Conservation (phyloP, 208 protist genomes). For the Trichomonas gallinae region DNA sequence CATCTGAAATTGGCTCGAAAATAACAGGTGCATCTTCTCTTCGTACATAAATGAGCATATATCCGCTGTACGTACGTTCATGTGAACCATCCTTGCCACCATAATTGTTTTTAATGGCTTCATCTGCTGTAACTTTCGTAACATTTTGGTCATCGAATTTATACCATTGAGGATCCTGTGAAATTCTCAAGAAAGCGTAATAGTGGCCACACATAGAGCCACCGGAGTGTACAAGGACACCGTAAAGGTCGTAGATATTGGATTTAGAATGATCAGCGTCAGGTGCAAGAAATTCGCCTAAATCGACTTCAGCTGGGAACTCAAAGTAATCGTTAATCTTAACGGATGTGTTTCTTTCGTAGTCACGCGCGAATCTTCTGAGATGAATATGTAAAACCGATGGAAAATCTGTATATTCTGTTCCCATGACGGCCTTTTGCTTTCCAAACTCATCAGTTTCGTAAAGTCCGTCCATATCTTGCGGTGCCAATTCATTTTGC, state of each 20-base stretch:
- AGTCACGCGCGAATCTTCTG: slow-evolving; percentile 59
- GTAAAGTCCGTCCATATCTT: neutral
- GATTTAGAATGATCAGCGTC: slow-evolving; percentile 23
- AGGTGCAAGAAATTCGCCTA: slow-evolving; percentile 33
- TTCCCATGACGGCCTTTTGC: neutral
- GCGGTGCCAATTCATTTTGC: neutral
- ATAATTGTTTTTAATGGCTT: neutral
- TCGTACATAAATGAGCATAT: neutral
- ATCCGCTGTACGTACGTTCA: neutral
- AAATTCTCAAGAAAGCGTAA: neutral
- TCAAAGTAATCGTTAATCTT: slow-evolving; percentile 57
- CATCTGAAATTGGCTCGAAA: neutral
- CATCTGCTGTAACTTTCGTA: neutral
- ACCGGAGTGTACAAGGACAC: neutral
- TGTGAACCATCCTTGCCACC: neutral
- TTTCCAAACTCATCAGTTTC: neutral
- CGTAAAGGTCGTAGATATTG: neutral
- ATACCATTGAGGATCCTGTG: neutral
- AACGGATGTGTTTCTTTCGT: slow-evolving; percentile 44
- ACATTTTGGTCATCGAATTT: neutral
- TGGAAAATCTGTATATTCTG: neutral
- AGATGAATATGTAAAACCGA: neutral
- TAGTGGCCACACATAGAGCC: neutral
- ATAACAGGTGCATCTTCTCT: neutral
- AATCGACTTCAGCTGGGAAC: slow-evolving; percentile 45